Evolutionary conservation across 2,329 filamentous ascomycete species (phyloP).

Genomic region (Aspergillus terreus): DNA sequence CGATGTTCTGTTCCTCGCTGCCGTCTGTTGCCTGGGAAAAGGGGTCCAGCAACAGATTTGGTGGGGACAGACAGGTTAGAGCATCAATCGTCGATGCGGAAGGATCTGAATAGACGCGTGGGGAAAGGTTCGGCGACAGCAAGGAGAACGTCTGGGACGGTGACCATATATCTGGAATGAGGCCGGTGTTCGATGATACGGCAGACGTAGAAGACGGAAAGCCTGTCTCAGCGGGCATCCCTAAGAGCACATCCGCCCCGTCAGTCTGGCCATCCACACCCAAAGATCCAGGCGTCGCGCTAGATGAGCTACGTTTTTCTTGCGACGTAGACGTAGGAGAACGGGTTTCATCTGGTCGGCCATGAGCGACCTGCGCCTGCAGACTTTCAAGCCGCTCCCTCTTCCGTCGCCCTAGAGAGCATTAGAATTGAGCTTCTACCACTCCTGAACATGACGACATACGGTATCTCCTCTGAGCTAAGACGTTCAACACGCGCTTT

Average conservation of each 20-base stretch:
- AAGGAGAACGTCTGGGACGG: background rate
- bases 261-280: background rate
- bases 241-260: background rate
- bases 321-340: background rate
- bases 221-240: background rate
- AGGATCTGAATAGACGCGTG: background rate
- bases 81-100: background rate
- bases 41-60: background rate
- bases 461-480: constrained; percentile 54
- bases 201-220: background rate
- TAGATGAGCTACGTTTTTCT: background rate
- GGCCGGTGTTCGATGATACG: background rate
- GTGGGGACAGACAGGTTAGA: background rate
- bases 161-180: background rate
- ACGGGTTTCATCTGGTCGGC: background rate
- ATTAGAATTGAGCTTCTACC: background rate
- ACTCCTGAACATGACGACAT: constrained; percentile 4
- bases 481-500: constrained; percentile 52
- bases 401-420: background rate
- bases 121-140: background rate
- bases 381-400: background rate
- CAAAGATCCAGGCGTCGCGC: too few relatives aligned
- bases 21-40: background rate
- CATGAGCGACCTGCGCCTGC: background rate
- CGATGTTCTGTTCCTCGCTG: background rate